Evolutionary conservation across 225 moss, liverwort and hornwort genomes (phyloP), one percentile per base, ranked within the genome.

Genomic region (Pleurozium schreberi): DNA sequence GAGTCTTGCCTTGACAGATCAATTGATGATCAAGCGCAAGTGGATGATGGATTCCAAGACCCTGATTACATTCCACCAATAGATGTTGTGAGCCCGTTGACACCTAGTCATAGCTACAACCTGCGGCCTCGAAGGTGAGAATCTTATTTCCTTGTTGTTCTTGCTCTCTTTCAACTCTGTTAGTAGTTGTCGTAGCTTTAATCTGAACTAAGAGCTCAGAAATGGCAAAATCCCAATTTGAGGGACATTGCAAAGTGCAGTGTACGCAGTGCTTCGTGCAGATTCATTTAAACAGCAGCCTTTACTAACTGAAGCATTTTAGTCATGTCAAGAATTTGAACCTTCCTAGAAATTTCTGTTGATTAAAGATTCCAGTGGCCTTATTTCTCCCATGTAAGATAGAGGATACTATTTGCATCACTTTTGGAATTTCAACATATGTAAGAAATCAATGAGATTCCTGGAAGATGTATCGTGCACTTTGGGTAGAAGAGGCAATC

Each of bases 111-210:
- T 82, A 91, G 85, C 79, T 94, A 94, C 90, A 92, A 92, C 62
- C 90, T 94, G 80, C 90, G 92, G 59, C 91, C 94, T 57, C 89
- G 92, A 88, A 91, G 94, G 92, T 94, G 68, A 81, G 87, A 69
- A 77, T 83, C 66, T 57, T 36, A 17, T 65, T 75, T 50, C 11
- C 65, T 68, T 40, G 38, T 31, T 87, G 40, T 43, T 76, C 45
- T 87, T 18, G 38, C 71, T 75, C 75, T 74, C 68, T 43, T 50
- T 74, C 31, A 68, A 81, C 80, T 80, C 47, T 60, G 36, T 50
- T 23, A 45, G 30, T 49, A 31, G 63, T 50, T 9, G 23, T 87
- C 34, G 58, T 80, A 21, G 53, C 33, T 61, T 7, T 8, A 58
- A 50, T 38, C 18, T 26, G 25, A 79, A 71, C 16, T 6, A 15